These are phyloP conservation scores for Fusarium beomiforme DNA, from an alignment of 2,329 filamentous ascomycete genomes.

Conservation along the genomic window DNA sequence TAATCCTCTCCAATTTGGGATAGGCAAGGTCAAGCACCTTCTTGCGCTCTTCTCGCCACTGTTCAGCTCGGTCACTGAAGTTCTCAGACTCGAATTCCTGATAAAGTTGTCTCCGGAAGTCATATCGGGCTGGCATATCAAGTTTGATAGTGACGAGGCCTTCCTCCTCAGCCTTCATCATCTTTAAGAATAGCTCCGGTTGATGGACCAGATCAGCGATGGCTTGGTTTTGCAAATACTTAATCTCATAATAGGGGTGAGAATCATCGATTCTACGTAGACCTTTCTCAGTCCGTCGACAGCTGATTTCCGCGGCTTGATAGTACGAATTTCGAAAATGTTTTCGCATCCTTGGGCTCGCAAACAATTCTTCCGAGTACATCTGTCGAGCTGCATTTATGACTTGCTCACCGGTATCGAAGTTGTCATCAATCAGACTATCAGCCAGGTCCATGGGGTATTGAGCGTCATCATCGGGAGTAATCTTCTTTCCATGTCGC, in stretches of 20 bases:
- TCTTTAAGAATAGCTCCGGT: slow-evolving; percentile 92
- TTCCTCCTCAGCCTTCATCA: slow-evolving; percentile 97
- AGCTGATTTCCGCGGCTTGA: slow-evolving; percentile 83
- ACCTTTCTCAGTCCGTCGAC: slow-evolving; percentile 91
- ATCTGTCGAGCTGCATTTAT: slow-evolving; percentile 83
- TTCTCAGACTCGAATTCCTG: slow-evolving; percentile 93
- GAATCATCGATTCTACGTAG: slow-evolving; percentile 92
- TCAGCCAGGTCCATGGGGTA: slow-evolving; percentile 90
- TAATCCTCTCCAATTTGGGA: slow-evolving; percentile 81
- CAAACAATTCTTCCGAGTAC: slow-evolving; percentile 90
- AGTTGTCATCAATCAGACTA: slow-evolving; percentile 75
- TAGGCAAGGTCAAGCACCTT: slow-evolving; percentile 87
- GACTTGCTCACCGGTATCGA: slow-evolving; percentile 78
- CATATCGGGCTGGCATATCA: slow-evolving; percentile 77
- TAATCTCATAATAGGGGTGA: slow-evolving; percentile 97
- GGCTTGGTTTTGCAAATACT: slow-evolving; percentile 92
- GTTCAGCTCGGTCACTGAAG: slow-evolving; percentile 92
- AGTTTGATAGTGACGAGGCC: slow-evolving; percentile 89
- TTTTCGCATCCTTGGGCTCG: slow-evolving; percentile 89
- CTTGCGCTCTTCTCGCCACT: slow-evolving; percentile 89
- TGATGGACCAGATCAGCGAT: slow-evolving; percentile 82
- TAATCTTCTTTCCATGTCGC: slow-evolving; percentile 78
- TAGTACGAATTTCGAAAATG: slow-evolving; percentile 87
- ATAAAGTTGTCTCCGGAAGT: slow-evolving; percentile 81
- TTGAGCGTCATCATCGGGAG: slow-evolving; percentile 84